Base-by-base conservation (phyloP, 768 basidiomycete species). In the Amanita muscaria region DNA sequence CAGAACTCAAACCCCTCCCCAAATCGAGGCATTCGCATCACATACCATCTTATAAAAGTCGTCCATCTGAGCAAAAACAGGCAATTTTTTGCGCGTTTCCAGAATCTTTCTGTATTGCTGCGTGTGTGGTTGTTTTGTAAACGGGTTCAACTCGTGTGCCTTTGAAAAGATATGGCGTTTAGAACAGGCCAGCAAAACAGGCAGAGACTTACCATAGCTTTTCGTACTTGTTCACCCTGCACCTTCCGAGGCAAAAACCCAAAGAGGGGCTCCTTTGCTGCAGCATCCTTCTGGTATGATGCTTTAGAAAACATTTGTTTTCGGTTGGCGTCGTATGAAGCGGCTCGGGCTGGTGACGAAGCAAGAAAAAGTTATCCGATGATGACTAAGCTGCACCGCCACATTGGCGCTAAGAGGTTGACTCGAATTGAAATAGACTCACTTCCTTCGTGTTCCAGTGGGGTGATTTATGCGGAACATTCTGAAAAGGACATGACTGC, bases 11-110 rank as follows among this genome's bases (percentile, higher is more conserved):
- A 59, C 61, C 65, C 66, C 64, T 63, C 64, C 63, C 61, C 63
- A 46, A 57, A 49, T 51, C 54, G 51, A 53, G 42, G 51, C 45
- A 52, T 48, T 37, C 47, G 56, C 42, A 49, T 34, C 23, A 74
- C 88, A 66, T 65, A 88, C 89, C 67, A 93, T 83, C 53, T 84
- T 74, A 56, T 83, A 78, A 61, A 99, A 98, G 36, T 93, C 88
- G 46, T 83, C 75, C 92, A 97, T 94, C 64, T 94, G 88, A 2
- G 80, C 65, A 54, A 74, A 96, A 0, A 99, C 93, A 0, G 96
- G 94, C 16, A 99, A 70, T 58, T 88, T 87, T 68, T 83, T 90
- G 46, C 96, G 79, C 9, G 72, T 64, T 55, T 83, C 82, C 18
- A 98, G 61, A 46, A 98, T 93, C 66, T 87, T 90, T 63, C 69